Evolutionary conservation across 2,329 filamentous ascomycete genomes (phyloP), one percentile per base, ranked within the genome.

Genomic region (Myrmaecium sp.): DNA sequence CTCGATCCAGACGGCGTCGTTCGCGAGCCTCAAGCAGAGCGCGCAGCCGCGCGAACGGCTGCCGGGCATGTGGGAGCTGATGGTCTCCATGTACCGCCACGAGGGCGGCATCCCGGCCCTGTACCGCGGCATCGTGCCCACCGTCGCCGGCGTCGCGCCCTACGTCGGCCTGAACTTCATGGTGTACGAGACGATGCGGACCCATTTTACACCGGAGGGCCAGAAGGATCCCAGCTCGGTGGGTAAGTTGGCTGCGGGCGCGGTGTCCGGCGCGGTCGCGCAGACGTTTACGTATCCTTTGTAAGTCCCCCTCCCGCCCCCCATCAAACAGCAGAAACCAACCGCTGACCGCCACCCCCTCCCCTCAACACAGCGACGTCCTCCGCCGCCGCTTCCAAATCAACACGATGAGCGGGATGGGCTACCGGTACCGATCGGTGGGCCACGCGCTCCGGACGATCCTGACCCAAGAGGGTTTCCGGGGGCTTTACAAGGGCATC

Each of bases 281-380:
- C 89, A 98, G 52, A 95, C 86, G 3, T 93, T 79, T 64, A 98
- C 89, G 45, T 98, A 98, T 55, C 89, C 89, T 34, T 94, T 98
- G 79, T 92, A 56, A 66, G 79, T 58, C 21, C 14, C n/a, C n/a
- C 14, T 11, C 12, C n/a, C 22, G 21, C 23, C 24, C 17, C 22
- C 23, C 23, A 25, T 34, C 16, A 26, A 12, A n/a, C 5, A 17
- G 15, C 6, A 5, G 22, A 14, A 15, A 9, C 22, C 4, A 14
- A 14, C 8, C 15, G 19, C 27, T 28, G 21, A 33, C 29, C 17
- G 24, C 18, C 12, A 8, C 11, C 9, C 17, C 8, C 8, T 24
- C 22, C 12, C 8, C 22, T n/a, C 12, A 24, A 17, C 19, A n/a
- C 29, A 89, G 81, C 48, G 84, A 93, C 47, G 86, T 98, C 3